Conservation (phyloP, 2,329 filamentous ascomycete species). For the Hymenoscyphus fraxineus region DNA sequence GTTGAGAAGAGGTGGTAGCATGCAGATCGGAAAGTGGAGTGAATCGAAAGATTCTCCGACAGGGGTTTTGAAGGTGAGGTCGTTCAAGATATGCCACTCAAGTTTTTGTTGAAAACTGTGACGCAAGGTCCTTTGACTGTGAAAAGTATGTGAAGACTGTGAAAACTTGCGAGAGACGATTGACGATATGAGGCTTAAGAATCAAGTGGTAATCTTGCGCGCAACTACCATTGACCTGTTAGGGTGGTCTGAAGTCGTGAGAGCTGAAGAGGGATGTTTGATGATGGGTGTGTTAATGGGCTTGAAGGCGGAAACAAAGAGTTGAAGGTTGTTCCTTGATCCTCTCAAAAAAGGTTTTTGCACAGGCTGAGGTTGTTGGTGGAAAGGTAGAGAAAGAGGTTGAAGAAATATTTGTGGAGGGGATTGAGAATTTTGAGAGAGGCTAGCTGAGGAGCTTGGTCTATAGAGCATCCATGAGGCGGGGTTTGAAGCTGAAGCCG, state of each 20-base stretch:
- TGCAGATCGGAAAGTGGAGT: background rate
- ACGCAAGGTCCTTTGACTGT: background rate
- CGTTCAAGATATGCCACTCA: background rate
- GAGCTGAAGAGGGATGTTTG: too few relatives aligned
- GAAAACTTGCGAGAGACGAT: too few relatives aligned
- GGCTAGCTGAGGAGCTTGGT: background rate
- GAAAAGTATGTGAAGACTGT: background rate
- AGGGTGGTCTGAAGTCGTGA: too few relatives aligned
- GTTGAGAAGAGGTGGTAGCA: background rate
- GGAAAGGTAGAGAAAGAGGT: background rate
- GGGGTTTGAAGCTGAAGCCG: background rate
- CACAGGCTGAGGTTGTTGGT: background rate
- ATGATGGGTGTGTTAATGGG: too few relatives aligned
- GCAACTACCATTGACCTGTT: too few relatives aligned
- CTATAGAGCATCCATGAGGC: too few relatives aligned
- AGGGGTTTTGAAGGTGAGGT: background rate
- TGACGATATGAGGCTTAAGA: too few relatives aligned
- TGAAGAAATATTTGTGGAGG: too few relatives aligned
- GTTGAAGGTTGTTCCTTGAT: too few relatives aligned
- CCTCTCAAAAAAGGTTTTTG: too few relatives aligned
- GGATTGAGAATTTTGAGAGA: background rate
- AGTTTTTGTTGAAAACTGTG: background rate
- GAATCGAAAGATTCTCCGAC: background rate
- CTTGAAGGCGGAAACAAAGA: too few relatives aligned
- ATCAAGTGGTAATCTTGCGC: too few relatives aligned